These are phyloP conservation scores for Chaetothyriales sp. DNA, from an alignment of 2,329 filamentous ascomycete species.

Conservation along the genomic window DNA sequence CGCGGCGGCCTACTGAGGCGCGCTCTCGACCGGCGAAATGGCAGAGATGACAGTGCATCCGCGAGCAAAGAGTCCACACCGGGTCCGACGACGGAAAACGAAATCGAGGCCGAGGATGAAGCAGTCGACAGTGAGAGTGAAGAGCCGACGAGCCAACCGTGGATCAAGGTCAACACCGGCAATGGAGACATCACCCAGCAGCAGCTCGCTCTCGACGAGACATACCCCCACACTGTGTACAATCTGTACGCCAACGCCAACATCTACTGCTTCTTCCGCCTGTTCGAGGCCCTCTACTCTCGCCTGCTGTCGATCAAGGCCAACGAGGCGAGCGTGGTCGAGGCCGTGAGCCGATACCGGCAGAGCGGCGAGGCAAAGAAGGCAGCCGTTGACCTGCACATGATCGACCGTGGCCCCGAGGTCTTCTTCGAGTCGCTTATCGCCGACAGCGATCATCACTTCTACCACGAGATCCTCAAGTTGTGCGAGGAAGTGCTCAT, in stretches of 20 bases:
- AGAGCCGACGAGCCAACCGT: slow-evolving; percentile 25
- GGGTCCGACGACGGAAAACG: slow-evolving; percentile 8
- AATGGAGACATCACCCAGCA: slow-evolving; percentile 44
- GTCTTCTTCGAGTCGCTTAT: slow-evolving; percentile 59
- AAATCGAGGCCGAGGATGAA: slow-evolving; percentile 50
- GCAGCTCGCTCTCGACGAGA: slow-evolving; percentile 57
- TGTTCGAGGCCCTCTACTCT: slow-evolving; percentile 82
- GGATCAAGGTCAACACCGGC: slow-evolving; percentile 37
- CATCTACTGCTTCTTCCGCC: slow-evolving; percentile 86
- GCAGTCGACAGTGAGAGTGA: slow-evolving; percentile 42
- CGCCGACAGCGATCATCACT: slow-evolving; percentile 47
- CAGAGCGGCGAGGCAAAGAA: slow-evolving; percentile 38
- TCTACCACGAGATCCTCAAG: slow-evolving; percentile 72
- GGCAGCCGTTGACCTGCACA: slow-evolving; percentile 68
- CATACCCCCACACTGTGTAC: slow-evolving; percentile 67
- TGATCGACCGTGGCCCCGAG: slow-evolving; percentile 60
- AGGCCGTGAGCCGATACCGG: slow-evolving; percentile 60
- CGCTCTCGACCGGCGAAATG: slow-evolving; percentile 66
- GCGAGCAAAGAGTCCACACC: slow-evolving; percentile 82
- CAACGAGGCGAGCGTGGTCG: slow-evolving; percentile 57
- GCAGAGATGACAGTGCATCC: slow-evolving; percentile 67
- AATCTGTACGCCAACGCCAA: slow-evolving; percentile 86
- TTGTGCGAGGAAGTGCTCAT: slow-evolving; percentile 78
- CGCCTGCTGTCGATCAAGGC: slow-evolving; percentile 73
- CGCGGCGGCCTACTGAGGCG: slow-evolving; percentile 67